Base-by-base conservation (phyloP, 441 rosid genomes). In the Brassica balearica region DNA sequence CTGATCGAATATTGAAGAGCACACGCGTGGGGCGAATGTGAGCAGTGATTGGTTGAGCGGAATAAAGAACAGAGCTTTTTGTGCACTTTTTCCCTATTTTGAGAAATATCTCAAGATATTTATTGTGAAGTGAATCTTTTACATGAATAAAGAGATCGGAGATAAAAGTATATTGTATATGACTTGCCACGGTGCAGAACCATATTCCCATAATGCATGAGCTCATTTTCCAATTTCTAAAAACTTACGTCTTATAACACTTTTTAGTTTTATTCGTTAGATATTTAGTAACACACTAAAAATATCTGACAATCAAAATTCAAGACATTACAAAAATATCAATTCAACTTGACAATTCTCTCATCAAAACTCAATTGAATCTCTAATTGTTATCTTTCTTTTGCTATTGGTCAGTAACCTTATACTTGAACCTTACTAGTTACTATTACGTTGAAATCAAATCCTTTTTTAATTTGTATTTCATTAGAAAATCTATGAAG, bases 51-150 rank as follows among this genome's bases (percentile, higher is more conserved):
- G 83, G 73, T 46, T 20, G 14, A 53, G 41, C 2, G 69, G 76
- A 75, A 80, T 75, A 80, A 70, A 75, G 64, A 6, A 58, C 7
- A 70, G 73, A 65, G 64, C 68, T 70, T 75, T 72, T 65, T 34
- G 27, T 75, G 83, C 83, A 80, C 80, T 80, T 75, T 80, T 15
- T 72, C 46, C 60, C 8, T 55, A 2, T 19, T 0, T 41, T 65
- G 5, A 69, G 10, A 80, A 80, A 80, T 74, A 79, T 74, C 82
- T 79, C 0, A 20, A 73, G 82, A 79, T 79, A 80, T 80, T 80
- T 69, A n/a, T 36, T 46, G 6, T n/a, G 56, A 25, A 48, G 20
- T 29, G 43, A 62, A 60, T 20, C 9, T n/a, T 58, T 10, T 17
- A 56, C 32, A 15, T 12, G 59, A 71, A 65, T 56, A 58, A 77